Conservation (phyloP, 164 flowering plant genomes). For the Vitis amurensis region DNA sequence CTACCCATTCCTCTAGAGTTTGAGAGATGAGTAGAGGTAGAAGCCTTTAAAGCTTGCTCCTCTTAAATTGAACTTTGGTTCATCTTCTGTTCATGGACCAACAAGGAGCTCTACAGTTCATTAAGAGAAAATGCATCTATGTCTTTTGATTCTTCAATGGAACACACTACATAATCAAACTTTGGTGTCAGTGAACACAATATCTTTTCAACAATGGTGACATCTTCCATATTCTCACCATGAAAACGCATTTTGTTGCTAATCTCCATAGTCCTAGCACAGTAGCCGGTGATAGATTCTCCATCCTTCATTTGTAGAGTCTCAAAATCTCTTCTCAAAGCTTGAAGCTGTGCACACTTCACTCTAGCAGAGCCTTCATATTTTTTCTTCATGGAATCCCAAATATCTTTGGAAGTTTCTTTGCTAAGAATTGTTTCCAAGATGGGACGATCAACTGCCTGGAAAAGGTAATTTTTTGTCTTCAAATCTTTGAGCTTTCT, state of each 20-base stretch:
- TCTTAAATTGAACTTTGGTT: conserved; percentile 4
- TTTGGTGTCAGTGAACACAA: conserved; percentile 14
- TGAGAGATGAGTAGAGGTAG: conserved; percentile 9
- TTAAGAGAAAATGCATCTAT: conserved; percentile 9
- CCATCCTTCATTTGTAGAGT: conserved; percentile 14
- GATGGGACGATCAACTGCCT: conserved; percentile 12
- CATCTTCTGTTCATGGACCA: conserved; percentile 26
- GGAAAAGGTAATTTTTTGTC: conserved; percentile 13
- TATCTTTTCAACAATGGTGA: conserved; percentile 17
- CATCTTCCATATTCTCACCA: conserved; percentile 20
- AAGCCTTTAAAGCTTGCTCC: conserved; percentile 24
- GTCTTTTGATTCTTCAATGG: conserved; percentile 21
- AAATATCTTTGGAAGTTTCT: conserved; percentile 22
- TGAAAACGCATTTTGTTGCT: conserved; percentile 11
- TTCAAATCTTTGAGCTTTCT: conserved; percentile 8
- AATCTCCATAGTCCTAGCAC: conserved; percentile 16
- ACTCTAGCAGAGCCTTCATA: conserved; percentile 16
- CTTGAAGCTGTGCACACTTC: conserved; percentile 7
- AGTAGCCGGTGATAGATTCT: conserved; percentile 11
- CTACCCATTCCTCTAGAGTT: conserved; percentile 6
- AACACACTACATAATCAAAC: conserved; percentile 23
- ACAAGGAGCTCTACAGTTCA: conserved; percentile 21
- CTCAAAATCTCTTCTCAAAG: too few species aligned
- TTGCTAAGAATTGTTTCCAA: conserved; percentile 24
- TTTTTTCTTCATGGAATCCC: conserved; percentile 21